Evolutionary conservation across 2,329 filamentous ascomycete species (phyloP).

Genomic region (Calonectria fujianensis): DNA sequence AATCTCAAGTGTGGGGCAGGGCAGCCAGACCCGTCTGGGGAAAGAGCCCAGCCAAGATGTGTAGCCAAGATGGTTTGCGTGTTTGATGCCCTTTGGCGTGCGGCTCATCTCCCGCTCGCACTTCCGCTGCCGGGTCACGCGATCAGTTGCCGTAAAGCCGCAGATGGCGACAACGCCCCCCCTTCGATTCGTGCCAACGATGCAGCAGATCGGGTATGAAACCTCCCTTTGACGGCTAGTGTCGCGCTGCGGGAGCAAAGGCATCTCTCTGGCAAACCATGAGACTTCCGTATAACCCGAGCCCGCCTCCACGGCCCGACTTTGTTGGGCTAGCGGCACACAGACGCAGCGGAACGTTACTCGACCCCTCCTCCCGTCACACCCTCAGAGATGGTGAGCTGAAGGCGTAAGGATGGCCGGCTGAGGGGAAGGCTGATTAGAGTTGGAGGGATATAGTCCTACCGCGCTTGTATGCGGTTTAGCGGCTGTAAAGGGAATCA

Average conservation of each 20-base stretch:
- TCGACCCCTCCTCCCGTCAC: neutral
- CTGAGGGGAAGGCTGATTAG: conserved; percentile 10
- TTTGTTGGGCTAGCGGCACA: neutral
- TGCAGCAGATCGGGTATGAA: neutral
- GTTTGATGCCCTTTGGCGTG: neutral
- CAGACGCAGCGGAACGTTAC: conserved; percentile 1
- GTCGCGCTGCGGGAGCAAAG: neutral
- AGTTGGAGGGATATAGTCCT: conserved; percentile 1
- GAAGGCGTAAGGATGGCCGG: neutral
- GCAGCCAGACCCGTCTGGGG: neutral
- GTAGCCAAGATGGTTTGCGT: neutral
- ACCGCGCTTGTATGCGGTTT: conserved; percentile 3
- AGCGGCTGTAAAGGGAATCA: neutral
- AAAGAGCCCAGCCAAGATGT: neutral
- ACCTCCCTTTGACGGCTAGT: neutral
- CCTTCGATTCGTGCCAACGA: neutral
- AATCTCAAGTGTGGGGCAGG: neutral
- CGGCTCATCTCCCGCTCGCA: neutral
- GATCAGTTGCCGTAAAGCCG: neutral
- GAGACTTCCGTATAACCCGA: neutral
- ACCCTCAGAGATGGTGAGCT: neutral
- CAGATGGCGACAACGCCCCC: neutral
- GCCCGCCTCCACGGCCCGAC: neutral
- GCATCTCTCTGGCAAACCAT: neutral
- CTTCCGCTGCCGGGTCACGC: neutral